phyloP scores from a whole-genome alignment of 257 asterid genomes.

The Scutellaria barbata region DNA sequence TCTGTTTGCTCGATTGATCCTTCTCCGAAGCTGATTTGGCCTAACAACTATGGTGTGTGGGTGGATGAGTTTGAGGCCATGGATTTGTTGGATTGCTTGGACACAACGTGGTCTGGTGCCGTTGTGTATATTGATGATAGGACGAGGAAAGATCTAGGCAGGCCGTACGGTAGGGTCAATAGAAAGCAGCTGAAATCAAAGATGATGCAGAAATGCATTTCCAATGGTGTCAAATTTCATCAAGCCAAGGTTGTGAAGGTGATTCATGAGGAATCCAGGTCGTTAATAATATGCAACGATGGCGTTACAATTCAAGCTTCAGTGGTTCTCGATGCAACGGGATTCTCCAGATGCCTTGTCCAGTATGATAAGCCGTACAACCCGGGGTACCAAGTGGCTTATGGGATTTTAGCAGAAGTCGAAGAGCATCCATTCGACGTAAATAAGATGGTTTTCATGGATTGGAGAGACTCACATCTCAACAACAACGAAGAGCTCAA shows the following conservation, averaged over 20 bases:
- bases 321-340: slow-evolving; percentile 98
- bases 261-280: slow-evolving; percentile 83
- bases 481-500: slow-evolving; percentile 52
- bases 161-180: slow-evolving; percentile 94
- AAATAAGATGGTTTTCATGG: slow-evolving; percentile 97
- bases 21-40: slow-evolving; percentile 90
- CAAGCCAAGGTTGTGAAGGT: slow-evolving; percentile 94
- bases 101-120: slow-evolving; percentile 94
- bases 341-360: slow-evolving; percentile 84
- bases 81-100: slow-evolving; percentile 95
- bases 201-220: slow-evolving; percentile 95
- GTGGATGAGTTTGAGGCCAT: slow-evolving; percentile 99
- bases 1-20: slow-evolving; percentile 95
- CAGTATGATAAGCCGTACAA: slow-evolving; percentile 92
- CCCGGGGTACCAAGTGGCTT: slow-evolving; percentile 98
- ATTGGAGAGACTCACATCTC: slow-evolving; percentile 95
- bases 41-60: slow-evolving; percentile 98
- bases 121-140: slow-evolving; percentile 67
- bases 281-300: slow-evolving; percentile 79
- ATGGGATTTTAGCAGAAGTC: slow-evolving; percentile 94
- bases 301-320: slow-evolving; percentile 87
- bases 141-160: slow-evolving; percentile 64
- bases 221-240: slow-evolving; percentile 90
- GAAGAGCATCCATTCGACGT: slow-evolving; percentile 88
- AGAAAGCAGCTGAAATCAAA: slow-evolving; percentile 85